Base-by-base conservation (phyloP, 75 land plant genomes). In the Selaginella tamariscina region DNA sequence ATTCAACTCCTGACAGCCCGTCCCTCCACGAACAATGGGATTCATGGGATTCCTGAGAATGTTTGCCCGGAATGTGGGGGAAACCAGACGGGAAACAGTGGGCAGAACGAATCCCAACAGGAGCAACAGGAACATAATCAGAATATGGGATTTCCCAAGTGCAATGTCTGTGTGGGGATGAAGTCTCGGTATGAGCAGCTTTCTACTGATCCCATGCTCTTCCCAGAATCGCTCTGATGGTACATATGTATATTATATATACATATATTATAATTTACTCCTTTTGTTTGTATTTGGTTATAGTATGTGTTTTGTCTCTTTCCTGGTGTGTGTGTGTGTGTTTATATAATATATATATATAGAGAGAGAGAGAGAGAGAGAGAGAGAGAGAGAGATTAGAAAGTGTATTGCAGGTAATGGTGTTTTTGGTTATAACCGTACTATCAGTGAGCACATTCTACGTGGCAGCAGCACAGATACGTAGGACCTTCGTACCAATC, bases 211-310 rank as follows among this genome's bases (percentile, higher is more conserved):
- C 62, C 62, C 26, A 26, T 59, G 23, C 62, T 59, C 26, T 27
- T 59, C 26, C 62, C 62, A 8, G 62, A 2, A 59, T 59, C 62
- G 62, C 62, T 23, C 62, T 59, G n/a, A 59, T 59, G 62, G 62
- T 59, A 59, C 26, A 21, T n/a, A 49, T 49, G n/a, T n/a, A n/a
- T n/a, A n/a, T n/a, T n/a, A n/a, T n/a, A n/a, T n/a, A n/a, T n/a
- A n/a, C n/a, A n/a, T n/a, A n/a, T n/a, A n/a, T n/a, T n/a, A n/a
- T n/a, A n/a, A n/a, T n/a, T n/a, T n/a, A n/a, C n/a, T n/a, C n/a
- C n/a, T n/a, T n/a, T n/a, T n/a, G n/a, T 39, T 39, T 39, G 15
- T 39, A 15, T 39, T 39, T 39, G 11, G 49, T 39, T 15, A 15
- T 39, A 5, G 11, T 39, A 5, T 5, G 5, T 39, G 49, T 39